Conservation (phyloP, 768 basidiomycete species). For the Rhizopogon salebrosus region DNA sequence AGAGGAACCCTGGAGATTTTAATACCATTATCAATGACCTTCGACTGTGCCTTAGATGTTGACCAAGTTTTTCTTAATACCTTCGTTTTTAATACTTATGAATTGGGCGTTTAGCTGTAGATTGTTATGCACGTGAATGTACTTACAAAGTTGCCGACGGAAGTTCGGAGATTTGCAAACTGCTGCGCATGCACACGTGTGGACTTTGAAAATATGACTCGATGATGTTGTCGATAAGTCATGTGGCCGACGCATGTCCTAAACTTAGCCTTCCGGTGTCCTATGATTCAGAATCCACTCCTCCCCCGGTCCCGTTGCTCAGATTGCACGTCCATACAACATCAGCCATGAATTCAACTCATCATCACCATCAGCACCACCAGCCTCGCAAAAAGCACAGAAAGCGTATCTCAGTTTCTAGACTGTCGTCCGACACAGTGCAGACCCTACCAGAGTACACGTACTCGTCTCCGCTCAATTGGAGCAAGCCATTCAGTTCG, state of each 20-base stretch:
- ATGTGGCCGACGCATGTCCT: constrained; percentile 5
- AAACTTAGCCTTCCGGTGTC: constrained; percentile 1
- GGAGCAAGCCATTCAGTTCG: constrained; percentile 11
- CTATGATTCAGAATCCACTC: constrained; percentile 9
- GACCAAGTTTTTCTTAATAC: neutral
- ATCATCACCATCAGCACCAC: constrained; percentile 3
- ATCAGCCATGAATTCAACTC: constrained; percentile 15
- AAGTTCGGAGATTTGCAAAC: no score
- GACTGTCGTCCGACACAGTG: constrained; percentile 63
- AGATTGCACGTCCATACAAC: neutral
- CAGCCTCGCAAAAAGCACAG: constrained; percentile 38
- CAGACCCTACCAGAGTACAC: constrained; percentile 49
- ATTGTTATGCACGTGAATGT: no score
- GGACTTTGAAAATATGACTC: no score
- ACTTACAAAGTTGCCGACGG: no score
- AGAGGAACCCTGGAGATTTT: neutral
- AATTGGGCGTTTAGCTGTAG: no score
- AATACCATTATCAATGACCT: neutral
- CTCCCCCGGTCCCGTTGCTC: neutral
- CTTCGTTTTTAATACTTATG: no score
- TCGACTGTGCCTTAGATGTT: constrained; percentile 3
- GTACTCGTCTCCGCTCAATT: constrained; percentile 42
- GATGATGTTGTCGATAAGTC: neutral
- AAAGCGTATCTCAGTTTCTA: constrained; percentile 51
- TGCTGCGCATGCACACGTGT: no score